Base-by-base conservation (phyloP, 257 asterid species). In the Coffea canephora region DNA sequence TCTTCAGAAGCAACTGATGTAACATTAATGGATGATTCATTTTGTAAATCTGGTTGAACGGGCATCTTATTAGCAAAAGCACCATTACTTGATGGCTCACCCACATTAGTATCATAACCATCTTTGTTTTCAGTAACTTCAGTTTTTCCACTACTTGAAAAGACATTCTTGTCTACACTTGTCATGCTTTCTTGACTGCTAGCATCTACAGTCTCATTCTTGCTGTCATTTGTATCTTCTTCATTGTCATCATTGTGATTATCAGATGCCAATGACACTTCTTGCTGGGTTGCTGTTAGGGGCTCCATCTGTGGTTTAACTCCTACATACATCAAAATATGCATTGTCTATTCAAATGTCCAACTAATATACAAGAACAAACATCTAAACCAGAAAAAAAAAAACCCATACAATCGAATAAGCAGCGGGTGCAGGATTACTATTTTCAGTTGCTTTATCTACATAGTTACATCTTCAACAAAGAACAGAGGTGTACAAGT, bases 221-320 rank as follows among this genome's bases (percentile, higher is more conserved):
- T 85, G 83, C 82, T 87, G 43, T 64, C 84, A 73, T 57, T 82
- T 67, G 77, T 81, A 81, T 83, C 87, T 78, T 79, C 91, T 77
- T 75, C 87, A 74, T 74, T 81, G 80, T 62, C 77, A 82, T 84
- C 85, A 79, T 68, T 79, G 49, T 85, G 83, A 75, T 86, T 80
- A 84, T 87, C 92, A 61, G 87, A 82, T 78, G 89, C 69, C 79
- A 89, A 69, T 31, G 89, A 86, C 85, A 80, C 82, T 77, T 89
- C 97, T 85, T 89, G 90, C 75, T 88, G 86, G 72, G 84, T 25
- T 64, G 84, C 23, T 64, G 91, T 88, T 84, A 92, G 81, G 64
- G 95, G 93, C 85, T 85, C 87, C 94, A 90, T 89, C 81, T 87
- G 88, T 77, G 81, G 87, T 83, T 88, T 87, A 68, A 78, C 79